These are phyloP conservation scores for Luffa aegyptiaca DNA, from an alignment of 306 rosid species.

Conservation along the genomic window DNA sequence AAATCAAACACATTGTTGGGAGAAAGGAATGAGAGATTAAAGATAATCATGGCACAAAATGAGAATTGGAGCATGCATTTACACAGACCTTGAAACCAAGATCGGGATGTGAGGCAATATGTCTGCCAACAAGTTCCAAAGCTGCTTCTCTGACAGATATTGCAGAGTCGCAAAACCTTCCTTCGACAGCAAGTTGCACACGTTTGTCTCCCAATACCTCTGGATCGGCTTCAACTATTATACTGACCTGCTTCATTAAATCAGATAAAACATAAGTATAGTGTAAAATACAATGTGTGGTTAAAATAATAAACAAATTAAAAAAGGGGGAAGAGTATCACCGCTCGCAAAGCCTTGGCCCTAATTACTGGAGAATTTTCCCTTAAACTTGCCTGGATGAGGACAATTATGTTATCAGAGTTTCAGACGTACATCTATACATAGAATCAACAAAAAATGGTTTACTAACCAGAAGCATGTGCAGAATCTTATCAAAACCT, in stretches of 20 bases:
- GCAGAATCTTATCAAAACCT: conserved; percentile 91
- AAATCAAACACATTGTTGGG: conserved; percentile 8
- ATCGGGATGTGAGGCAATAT: conserved; percentile 97
- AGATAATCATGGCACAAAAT: background rate
- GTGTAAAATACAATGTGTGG: background rate
- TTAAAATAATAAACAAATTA: background rate
- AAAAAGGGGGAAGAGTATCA: conserved; percentile 19
- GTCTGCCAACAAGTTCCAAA: conserved; percentile 97
- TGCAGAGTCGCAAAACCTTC: conserved; percentile 92
- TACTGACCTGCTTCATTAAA: conserved; percentile 72
- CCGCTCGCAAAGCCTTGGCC: conserved; percentile 95
- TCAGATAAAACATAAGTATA: conserved; percentile 9
- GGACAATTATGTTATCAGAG: conserved; percentile 12
- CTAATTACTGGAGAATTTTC: conserved; percentile 90
- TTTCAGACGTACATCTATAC: conserved; percentile 1
- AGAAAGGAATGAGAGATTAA: background rate
- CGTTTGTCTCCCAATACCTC: conserved; percentile 87
- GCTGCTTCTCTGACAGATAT: conserved; percentile 98
- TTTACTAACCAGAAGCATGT: conserved; percentile 77
- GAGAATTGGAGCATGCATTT: conserved; percentile 7
- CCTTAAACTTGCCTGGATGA: conserved; percentile 63
- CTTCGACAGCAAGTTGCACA: conserved; percentile 85
- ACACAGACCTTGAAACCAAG: conserved; percentile 86
- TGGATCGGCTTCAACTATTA: conserved; percentile 97
- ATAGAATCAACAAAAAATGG: conserved; percentile 12